These are phyloP conservation scores for Pittosporum tobira DNA, from an alignment of 129 eudicot genomes.

Conservation along the genomic window DNA sequence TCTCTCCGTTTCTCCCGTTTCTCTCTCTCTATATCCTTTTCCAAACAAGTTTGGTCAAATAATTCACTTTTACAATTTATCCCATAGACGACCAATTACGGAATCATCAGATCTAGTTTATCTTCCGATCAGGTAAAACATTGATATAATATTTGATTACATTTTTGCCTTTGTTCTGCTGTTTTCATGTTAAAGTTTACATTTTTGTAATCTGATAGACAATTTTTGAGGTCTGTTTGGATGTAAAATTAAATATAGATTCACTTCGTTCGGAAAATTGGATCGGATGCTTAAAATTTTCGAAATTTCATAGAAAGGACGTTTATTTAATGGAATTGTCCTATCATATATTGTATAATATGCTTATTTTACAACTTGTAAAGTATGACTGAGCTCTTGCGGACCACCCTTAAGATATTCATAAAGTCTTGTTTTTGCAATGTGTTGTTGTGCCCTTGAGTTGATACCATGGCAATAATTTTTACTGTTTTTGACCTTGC, in stretches of 20 bases:
- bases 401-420: no score
- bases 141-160: neutral
- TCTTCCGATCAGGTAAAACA: neutral
- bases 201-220: neutral
- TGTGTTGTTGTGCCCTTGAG: neutral
- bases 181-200: neutral
- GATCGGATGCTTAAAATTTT: neutral
- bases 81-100: neutral
- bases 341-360: neutral
- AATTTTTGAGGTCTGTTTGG: neutral
- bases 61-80: neutral
- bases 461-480: no score
- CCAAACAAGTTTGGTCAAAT: no score
- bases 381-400: no score
- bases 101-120: constrained; percentile 2
- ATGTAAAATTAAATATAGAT: neutral
- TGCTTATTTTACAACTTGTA: no score
- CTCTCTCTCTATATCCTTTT: neutral
- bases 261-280: neutral
- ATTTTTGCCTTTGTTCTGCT: neutral
- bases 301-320: neutral
- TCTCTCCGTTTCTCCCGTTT: neutral
- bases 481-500: no score
- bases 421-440: no score
- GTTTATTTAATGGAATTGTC: neutral